Percentiles rank a stretch among this genome's conserved stretches.
These are phyloP conservation scores for Epichloe sibirici DNA, from an alignment of 2,329 filamentous ascomycete genomes.

Conservation along the genomic window DNA sequence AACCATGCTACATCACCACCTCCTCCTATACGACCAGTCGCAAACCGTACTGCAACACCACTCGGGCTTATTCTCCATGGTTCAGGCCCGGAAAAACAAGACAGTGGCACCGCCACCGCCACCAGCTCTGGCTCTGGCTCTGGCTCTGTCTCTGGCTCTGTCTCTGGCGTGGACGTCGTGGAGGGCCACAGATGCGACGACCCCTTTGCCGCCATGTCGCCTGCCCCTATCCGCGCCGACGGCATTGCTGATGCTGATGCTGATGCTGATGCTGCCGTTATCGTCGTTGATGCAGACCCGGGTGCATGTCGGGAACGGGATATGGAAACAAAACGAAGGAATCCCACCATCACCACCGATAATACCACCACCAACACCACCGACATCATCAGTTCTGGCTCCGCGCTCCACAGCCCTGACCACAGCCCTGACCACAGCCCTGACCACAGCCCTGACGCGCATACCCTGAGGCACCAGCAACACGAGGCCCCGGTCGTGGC, in stretches of 20 bases:
- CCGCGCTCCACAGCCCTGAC: constrained; percentile 5
- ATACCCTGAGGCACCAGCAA: constrained; percentile 5
- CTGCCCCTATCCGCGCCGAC: constrained; percentile 5
- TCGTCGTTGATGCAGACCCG: not conserved
- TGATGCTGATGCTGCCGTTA: too few relatives aligned
- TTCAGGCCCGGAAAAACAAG: not conserved
- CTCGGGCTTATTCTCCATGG: constrained; percentile 9
- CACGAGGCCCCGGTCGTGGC: constrained; percentile 6
- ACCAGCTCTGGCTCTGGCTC: not conserved
- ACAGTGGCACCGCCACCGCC: not conserved
- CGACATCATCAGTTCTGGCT: constrained; percentile 6
- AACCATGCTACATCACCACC: too few relatives aligned
- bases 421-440: constrained; percentile 7
- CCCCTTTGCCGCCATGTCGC: constrained; percentile 7
- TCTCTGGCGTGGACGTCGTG: not conserved
- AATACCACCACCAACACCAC: too few relatives aligned
- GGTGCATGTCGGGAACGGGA: not conserved
- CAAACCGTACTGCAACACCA: constrained; percentile 4
- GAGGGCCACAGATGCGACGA: not conserved
- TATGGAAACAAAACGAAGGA: not conserved
- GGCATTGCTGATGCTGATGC: not conserved
- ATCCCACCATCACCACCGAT: constrained; percentile 2
- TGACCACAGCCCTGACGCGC: constrained; percentile 6
- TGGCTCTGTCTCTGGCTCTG: not conserved
- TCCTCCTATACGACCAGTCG: too few relatives aligned